Base-by-base conservation (phyloP, 495 filamentous ascomycete genomes). In the Symbiotaphrina buchneri region DNA sequence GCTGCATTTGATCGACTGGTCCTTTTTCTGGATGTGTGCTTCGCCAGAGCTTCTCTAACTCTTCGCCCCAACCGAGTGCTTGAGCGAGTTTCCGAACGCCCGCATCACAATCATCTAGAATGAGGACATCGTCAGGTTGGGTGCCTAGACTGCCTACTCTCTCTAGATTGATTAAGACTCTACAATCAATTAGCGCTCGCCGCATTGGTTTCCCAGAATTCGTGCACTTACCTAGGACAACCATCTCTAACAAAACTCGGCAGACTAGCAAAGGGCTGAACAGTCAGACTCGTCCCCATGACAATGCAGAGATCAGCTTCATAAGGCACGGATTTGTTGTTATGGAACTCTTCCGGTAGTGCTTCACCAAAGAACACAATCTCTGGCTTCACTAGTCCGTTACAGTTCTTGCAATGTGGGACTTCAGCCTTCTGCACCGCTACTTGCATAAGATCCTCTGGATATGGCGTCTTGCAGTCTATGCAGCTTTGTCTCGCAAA, bases 301-400 rank as follows among this genome's bases (percentile, higher is more conserved):
- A 97, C 61, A 23, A 97, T 74, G 30, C 71, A 68, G 18, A 95
- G 51, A 47, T 95, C 85, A 3, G 83, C 80, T 37, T 58, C 45
- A 10, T 41, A 51, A 1, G 68, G 63, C 11, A 74, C 40, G 15
- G 41, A 35, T 14, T 55, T 52, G 36, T 70, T 75, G 3, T 49
- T 39, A 41, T 72, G 70, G 48, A 95, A 97, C 0, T 47, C 42
- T 6, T 47, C 47, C 0, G 87, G 90, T 18, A 97, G 53, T 16
- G 51, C 41, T 48, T 82, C 74, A 32, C 72, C 71, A 44, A 95
- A 97, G 53, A 97, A 97, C 3, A 91, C 82, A 51, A 97, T 95
- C 42, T 94, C 85, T 2, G 87, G 87, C 52, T 97, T 95, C 29
- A 95, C 81, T 4, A 91, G 48, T 0, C 84, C 85, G 14, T 65